Percentiles rank a stretch among this genome's conserved stretches.
These are phyloP conservation scores for Metarhizium guizhouense DNA, from an alignment of 2,329 filamentous ascomycete genomes.

Conservation along the genomic window DNA sequence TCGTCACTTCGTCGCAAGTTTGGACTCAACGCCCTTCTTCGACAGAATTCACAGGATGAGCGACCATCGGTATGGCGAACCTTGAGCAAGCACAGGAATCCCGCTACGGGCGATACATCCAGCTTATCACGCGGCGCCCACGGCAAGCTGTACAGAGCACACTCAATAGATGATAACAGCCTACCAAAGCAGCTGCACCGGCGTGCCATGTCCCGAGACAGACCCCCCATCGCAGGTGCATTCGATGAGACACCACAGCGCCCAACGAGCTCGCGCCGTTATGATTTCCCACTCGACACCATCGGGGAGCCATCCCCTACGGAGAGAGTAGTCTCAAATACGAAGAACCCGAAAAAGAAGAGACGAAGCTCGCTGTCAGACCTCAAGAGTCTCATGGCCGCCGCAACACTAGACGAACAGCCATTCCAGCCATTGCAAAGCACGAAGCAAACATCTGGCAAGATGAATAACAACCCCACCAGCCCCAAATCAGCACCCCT, in stretches of 20 bases:
- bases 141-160: conserved; percentile 57
- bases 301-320: conserved; percentile 49
- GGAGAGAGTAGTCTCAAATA: conserved; percentile 19
- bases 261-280: conserved; percentile 47
- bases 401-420: conserved; percentile 38
- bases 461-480: conserved; percentile 37
- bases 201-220: conserved; percentile 48
- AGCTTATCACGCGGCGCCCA: conserved; percentile 62
- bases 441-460: conserved; percentile 46
- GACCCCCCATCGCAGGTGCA: conserved; percentile 51
- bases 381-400: conserved; percentile 59
- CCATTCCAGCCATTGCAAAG: conserved; percentile 40
- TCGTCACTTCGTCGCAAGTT: conserved; percentile 81
- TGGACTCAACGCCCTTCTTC: conserved; percentile 65
- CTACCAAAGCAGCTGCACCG: conserved; percentile 26
- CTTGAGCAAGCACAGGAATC: conserved; percentile 70
- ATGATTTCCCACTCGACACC: conserved; percentile 47
- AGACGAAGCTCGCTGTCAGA: conserved; percentile 88
- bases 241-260: conserved; percentile 49
- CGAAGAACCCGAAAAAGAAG: conserved; percentile 56
- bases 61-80: conserved; percentile 75
- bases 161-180: conserved; percentile 65
- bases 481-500: conserved; percentile 33
- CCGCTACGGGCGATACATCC: conserved; percentile 48
- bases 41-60: conserved; percentile 72